phyloP scores from a whole-genome alignment of 352 stramenopile species.

The Phytophthora rubi region DNA sequence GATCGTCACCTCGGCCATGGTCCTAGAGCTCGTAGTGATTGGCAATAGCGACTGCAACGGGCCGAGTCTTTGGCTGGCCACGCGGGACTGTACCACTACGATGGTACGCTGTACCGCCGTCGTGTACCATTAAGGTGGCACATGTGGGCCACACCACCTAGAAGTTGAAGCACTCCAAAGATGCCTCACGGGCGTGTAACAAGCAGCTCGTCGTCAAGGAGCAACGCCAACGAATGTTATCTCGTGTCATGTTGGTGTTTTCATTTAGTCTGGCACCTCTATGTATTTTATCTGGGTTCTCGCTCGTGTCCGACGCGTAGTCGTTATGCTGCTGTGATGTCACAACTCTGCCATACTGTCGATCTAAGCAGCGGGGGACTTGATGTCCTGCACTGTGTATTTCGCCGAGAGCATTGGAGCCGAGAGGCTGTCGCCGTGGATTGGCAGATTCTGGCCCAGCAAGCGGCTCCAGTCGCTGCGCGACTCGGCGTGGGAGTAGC shows the following conservation, averaged over 20 bases:
- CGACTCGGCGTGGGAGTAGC: constrained; percentile 48
- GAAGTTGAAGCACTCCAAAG: no score
- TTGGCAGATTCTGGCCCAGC: constrained; percentile 42
- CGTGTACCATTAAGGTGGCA: no score
- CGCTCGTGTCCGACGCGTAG: no score
- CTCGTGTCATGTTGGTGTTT: no score
- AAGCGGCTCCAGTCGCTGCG: constrained; percentile 49
- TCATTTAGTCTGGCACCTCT: no score
- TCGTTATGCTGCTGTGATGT: no score
- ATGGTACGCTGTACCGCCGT: neutral
- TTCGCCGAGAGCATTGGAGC: constrained; percentile 46
- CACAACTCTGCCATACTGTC: no score
- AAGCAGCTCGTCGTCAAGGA: no score
- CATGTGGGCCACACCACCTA: no score
- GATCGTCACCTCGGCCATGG: constrained; percentile 37
- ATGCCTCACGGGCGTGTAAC: no score
- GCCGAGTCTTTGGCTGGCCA: neutral
- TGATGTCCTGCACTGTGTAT: constrained; percentile 28
- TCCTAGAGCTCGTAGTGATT: neutral
- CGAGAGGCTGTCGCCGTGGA: constrained; percentile 32
- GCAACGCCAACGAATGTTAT: no score
- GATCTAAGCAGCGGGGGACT: constrained; percentile 32
- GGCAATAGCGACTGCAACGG: neutral
- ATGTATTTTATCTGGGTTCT: no score
- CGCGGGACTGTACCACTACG: neutral